phyloP scores from a whole-genome alignment of 2,329 filamentous ascomycete species.

The Fusarium paranaense region DNA sequence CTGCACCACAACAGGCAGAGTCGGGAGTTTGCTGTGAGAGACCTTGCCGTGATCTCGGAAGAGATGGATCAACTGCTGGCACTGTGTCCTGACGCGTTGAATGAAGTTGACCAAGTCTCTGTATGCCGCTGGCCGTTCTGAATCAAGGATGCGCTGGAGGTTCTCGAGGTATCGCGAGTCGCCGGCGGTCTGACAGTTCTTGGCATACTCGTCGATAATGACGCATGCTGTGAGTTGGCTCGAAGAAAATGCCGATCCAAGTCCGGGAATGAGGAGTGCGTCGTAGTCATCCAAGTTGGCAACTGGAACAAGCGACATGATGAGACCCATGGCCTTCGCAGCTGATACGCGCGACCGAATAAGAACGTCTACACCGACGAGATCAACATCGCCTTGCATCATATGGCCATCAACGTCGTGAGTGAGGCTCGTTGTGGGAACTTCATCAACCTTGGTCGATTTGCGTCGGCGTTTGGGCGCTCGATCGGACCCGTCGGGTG shows the following conservation, averaged over 20 bases:
- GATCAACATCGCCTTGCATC: slow-evolving; percentile 95
- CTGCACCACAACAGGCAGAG: slow-evolving; percentile 90
- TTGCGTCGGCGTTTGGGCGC: slow-evolving; percentile 83
- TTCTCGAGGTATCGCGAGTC: slow-evolving; percentile 67
- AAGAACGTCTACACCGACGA: slow-evolving; percentile 90
- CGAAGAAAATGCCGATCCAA: slow-evolving; percentile 82
- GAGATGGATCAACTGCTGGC: slow-evolving; percentile 87
- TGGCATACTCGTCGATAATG: slow-evolving; percentile 89
- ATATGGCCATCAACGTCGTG: slow-evolving; percentile 99
- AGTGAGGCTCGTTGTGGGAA: slow-evolving; percentile 70
- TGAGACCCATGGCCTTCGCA: slow-evolving; percentile 84
- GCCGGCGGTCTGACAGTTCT: slow-evolving; percentile 61
- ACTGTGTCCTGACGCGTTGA: slow-evolving; percentile 90
- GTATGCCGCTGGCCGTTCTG: slow-evolving; percentile 84
- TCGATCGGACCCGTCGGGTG: slow-evolving; percentile 69
- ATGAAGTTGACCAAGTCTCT: slow-evolving; percentile 91
- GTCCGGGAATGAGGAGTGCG: slow-evolving; percentile 70
- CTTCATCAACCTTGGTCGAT: slow-evolving; percentile 83
- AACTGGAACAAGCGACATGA: slow-evolving; percentile 82
- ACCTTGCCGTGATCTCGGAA: slow-evolving; percentile 94
- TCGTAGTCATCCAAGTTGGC: slow-evolving; percentile 73
- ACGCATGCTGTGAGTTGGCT: slow-evolving; percentile 87
- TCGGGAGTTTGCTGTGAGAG: slow-evolving; percentile 78
- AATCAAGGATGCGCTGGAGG: slow-evolving; percentile 82
- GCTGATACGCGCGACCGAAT: slow-evolving; percentile 91